phyloP scores from a whole-genome alignment of 202 grass and related monocot genomes.

The Alloteropsis angusta region DNA sequence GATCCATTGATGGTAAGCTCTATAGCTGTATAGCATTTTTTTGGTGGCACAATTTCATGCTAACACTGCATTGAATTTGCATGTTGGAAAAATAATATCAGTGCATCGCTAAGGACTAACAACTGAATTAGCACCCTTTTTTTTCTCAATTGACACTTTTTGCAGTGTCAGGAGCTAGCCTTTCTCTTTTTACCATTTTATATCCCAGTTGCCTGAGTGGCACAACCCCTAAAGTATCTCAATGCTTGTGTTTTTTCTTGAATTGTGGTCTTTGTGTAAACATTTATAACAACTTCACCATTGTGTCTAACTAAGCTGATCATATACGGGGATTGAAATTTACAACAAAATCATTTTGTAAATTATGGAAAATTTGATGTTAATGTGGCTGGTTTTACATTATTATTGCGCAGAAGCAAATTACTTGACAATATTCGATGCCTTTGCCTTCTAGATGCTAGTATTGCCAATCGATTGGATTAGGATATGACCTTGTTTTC shows the following conservation, averaged over 20 bases:
- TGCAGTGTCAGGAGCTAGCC: background rate
- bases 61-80: background rate
- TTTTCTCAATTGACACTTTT: background rate
- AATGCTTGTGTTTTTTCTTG: background rate
- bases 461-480: background rate
- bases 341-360: background rate
- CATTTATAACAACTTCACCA: background rate
- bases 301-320: background rate
- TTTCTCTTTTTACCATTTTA: background rate
- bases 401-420: background rate
- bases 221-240: background rate
- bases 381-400: background rate
- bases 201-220: background rate
- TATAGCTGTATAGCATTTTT: conserved; percentile 5
- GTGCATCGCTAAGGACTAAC: background rate
- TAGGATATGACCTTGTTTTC: background rate
- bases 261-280: background rate
- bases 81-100: conserved; percentile 3
- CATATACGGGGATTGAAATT: background rate
- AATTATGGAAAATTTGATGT: conserved; percentile 7
- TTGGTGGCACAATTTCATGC: background rate
- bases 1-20: conserved; percentile 57
- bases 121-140: background rate
- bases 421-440: background rate
- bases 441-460: background rate